These are phyloP conservation scores for Sclerotinia subarctica DNA, from an alignment of 2,329 filamentous ascomycete genomes.

Conservation along the genomic window DNA sequence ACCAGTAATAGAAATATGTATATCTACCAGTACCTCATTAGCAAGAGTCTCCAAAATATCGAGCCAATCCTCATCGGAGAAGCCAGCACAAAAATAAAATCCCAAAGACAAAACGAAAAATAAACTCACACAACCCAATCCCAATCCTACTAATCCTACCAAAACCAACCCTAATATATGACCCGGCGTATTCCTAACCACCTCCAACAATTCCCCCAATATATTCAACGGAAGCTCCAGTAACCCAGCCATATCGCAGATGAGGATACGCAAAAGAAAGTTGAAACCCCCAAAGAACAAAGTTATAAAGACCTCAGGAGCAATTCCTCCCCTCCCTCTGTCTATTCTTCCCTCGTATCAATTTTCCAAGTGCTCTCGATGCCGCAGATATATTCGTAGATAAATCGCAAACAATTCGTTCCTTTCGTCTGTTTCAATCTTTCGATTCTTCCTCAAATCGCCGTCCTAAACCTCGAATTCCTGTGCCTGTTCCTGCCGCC, in stretches of 20 bases:
- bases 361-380: not conserved
- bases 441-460: not conserved
- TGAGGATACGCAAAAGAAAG: too few species aligned
- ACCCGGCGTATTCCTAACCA: slow-evolving; percentile 1
- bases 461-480: not conserved
- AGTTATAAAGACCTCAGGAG: not conserved
- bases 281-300: too few species aligned
- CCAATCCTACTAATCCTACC: not conserved
- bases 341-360: not conserved
- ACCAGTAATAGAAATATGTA: slow-evolving; percentile 69
- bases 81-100: not conserved
- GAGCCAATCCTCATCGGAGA: not conserved
- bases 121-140: slow-evolving; percentile 12
- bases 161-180: slow-evolving; percentile 4
- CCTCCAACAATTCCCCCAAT: not conserved
- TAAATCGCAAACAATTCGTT: too few species aligned
- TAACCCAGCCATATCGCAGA: slow-evolving; percentile 9
- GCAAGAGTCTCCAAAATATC: not conserved
- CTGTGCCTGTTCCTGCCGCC: not conserved
- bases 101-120: not conserved
- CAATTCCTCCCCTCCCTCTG: too few species aligned
- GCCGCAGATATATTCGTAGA: not conserved
- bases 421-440: too few species aligned
- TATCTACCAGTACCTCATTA: slow-evolving; percentile 45
- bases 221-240: not conserved